Base-by-base conservation (phyloP, 2,329 filamentous ascomycete species). In the Botrytis cinerea region DNA sequence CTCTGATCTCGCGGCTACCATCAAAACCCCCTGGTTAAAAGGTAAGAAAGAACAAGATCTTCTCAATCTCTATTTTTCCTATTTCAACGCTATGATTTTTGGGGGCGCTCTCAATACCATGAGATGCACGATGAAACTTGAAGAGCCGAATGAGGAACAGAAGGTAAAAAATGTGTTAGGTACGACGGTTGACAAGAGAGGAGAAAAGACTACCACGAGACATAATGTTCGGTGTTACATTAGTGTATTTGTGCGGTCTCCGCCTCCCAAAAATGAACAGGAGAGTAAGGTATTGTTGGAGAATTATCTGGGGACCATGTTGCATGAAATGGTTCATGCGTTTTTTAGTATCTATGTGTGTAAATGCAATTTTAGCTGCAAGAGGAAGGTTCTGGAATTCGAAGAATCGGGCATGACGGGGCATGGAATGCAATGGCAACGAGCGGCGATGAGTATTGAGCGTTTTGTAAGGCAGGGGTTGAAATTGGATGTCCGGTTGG, bases 261-360 rank as follows among this genome's bases (percentile, higher is more conserved):
- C 62, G 2, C 18, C 51, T 32, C 71, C 62, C 0, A 32, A 48
- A 18, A 69, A 43, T 18, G 28, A 46, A 18, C 25, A 57, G 28
- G 48, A 72, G 10, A 43, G 45, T 28, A 43, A 61, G 28, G 16
- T 48, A 1, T 64, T 68, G 6, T 57, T 72, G 18, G 38, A 32
- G 45, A 67, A 68, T 48, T 72, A 72, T 43, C 20, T 72, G 16
- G 71, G 71, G 2, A 72, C 71, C 22, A 48, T 72, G 63, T 46
- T 72, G 63, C 71, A 72, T 40, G 71, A 72, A 40, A 72, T 72
- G 71, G 22, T 72, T 7, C 71, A 72, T 48, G 71, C 71, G 1
- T 72, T 72, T 40, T 72, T 72, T n/a, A 69, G 71, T 25, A 68
- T 72, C n/a, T 72, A 72, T 48, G 71, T 72, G 8, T 72, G 71